These are phyloP conservation scores for Periconia macrospinosa DNA, from an alignment of 2,329 filamentous ascomycete genomes.

Conservation along the genomic window DNA sequence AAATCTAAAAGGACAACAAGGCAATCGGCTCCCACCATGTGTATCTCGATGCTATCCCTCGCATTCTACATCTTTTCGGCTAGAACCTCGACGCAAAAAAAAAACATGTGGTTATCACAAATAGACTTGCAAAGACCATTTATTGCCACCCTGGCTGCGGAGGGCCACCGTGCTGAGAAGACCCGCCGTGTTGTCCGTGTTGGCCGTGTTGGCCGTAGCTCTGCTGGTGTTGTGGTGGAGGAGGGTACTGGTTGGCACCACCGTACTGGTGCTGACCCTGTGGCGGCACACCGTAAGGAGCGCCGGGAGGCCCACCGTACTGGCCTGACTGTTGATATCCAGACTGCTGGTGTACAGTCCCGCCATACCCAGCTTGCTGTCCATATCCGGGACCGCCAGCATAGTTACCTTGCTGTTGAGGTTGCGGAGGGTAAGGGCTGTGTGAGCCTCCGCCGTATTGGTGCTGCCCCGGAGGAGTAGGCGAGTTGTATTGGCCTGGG, in stretches of 20 bases:
- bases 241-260: constrained; percentile 12
- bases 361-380: constrained; percentile 35
- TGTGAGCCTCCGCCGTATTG: constrained; percentile 1
- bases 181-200: not conserved
- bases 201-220: constrained; percentile 6
- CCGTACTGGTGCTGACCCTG: constrained; percentile 30
- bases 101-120: not conserved
- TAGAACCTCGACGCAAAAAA: not conserved
- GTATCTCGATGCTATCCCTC: no score
- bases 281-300: constrained; percentile 29
- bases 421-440: constrained; percentile 6
- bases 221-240: constrained; percentile 12
- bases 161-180: constrained; percentile 7
- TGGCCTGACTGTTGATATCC: constrained; percentile 10
- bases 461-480: constrained; percentile 1
- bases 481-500: constrained; percentile 6
- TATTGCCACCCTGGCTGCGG: constrained; percentile 30
- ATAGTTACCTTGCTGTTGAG: constrained; percentile 6
- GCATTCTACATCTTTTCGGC: no score
- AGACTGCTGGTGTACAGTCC: constrained; percentile 15
- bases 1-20: no score
- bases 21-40: no score
- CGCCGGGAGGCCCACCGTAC: constrained; percentile 19
- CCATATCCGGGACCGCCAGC: constrained; percentile 11
- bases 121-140: not conserved